Percentiles rank a stretch among this genome's conserved stretches.
Conservation (phyloP, 2,329 filamentous ascomycete genomes). For the Hypoxylon sp. region DNA sequence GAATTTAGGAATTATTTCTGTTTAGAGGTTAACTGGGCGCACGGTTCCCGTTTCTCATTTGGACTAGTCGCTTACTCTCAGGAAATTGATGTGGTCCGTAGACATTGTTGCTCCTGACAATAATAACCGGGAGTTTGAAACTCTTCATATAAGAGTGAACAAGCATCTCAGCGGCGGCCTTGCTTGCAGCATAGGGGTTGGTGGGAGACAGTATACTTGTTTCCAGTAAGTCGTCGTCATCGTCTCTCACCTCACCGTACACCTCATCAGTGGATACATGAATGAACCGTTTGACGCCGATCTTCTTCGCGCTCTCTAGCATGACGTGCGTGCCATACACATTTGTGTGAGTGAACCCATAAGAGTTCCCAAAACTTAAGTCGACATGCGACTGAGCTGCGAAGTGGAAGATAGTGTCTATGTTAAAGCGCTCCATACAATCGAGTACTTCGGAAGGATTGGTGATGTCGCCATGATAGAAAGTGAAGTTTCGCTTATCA, state of each 20-base stretch:
- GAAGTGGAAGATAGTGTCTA: conserved; percentile 88
- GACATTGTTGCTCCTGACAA: conserved; percentile 87
- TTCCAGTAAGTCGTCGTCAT: conserved; percentile 79
- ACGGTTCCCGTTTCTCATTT: background rate
- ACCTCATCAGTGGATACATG: conserved; percentile 90
- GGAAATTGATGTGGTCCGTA: conserved; percentile 89
- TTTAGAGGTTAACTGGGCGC: conserved; percentile 24
- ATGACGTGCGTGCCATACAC: conserved; percentile 88
- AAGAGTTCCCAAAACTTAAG: conserved; percentile 85
- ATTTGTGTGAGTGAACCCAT: conserved; percentile 85
- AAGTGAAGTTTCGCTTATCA: conserved; percentile 79
- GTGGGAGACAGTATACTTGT: conserved; percentile 82
- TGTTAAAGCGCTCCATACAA: conserved; percentile 78
- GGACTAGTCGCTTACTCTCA: conserved; percentile 73
- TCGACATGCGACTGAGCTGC: conserved; percentile 90
- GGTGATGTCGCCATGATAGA: conserved; percentile 85
- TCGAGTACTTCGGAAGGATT: conserved; percentile 78
- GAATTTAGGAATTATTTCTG: conserved; percentile 89
- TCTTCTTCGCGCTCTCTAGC: conserved; percentile 81
- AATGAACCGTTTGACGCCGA: conserved; percentile 80
- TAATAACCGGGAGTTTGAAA: conserved; percentile 84
- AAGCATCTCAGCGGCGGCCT: conserved; percentile 87
- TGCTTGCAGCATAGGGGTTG: conserved; percentile 86
- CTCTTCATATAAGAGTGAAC: conserved; percentile 90
- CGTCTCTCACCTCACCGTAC: conserved; percentile 83